A percentile compares a stretch with the other conserved stretches of the same genome.
phyloP scores from a whole-genome alignment of 1,284 basidiomycete species.

The Vanrija sp. region DNA sequence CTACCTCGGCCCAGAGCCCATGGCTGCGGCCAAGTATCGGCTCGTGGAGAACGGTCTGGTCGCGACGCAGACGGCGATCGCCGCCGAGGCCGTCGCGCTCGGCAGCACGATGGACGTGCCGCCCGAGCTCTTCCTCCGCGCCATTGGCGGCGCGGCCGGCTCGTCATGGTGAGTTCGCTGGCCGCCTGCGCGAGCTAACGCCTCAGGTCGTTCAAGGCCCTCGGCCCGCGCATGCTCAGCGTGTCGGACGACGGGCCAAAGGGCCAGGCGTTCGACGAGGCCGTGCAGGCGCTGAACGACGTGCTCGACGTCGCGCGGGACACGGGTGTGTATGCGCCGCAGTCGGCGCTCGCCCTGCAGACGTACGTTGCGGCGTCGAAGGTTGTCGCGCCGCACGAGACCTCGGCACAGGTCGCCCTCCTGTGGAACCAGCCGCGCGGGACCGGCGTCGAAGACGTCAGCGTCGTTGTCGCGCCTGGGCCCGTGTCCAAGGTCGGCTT shows the following conservation, averaged over 20 bases:
- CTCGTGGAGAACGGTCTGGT: not conserved
- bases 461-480: not conserved
- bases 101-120: not conserved
- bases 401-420: not conserved
- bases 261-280: not conserved
- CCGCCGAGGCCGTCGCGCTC: not conserved
- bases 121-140: not conserved
- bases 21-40: not conserved
- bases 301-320: not conserved
- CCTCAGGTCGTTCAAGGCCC: not conserved
- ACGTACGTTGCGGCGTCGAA: not conserved
- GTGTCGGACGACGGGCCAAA: not conserved
- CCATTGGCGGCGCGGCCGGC: not conserved
- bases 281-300: not conserved
- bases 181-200: not conserved
- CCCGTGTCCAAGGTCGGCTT: conserved; percentile 12
- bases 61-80: not conserved
- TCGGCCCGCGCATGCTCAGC: not conserved
- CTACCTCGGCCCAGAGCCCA: not conserved
- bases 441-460: not conserved
- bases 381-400: not conserved
- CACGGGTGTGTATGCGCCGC: not conserved
- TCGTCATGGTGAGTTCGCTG: not conserved
- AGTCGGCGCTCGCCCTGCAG: not conserved
- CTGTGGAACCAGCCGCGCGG: not conserved